Evolutionary conservation across 164 flowering plant genomes (phyloP).

Genomic region (Vitis cinerea): DNA sequence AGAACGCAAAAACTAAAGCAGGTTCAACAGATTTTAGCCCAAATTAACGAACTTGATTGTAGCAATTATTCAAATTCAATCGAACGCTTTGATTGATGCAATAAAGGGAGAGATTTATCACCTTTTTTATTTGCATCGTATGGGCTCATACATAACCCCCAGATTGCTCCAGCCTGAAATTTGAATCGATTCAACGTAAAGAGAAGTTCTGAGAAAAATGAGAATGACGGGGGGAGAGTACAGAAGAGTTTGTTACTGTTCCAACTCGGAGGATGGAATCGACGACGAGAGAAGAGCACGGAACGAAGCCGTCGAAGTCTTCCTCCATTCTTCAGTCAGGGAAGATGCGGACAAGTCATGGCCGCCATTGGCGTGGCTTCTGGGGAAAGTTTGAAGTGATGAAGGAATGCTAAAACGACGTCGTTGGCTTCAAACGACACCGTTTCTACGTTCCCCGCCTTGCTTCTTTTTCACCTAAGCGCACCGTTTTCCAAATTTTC

Average conservation of each 20-base stretch:
- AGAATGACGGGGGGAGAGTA: too few species aligned
- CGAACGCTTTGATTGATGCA: too few species aligned
- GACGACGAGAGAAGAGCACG: conserved; percentile 71
- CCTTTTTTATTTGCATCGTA: conserved; percentile 58
- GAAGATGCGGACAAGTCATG: too few species aligned
- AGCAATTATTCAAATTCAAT: too few species aligned
- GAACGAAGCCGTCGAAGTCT: conserved; percentile 36
- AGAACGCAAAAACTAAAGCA: background rate
- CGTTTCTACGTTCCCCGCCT: too few species aligned
- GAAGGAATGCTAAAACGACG: too few species aligned
- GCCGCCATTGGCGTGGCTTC: too few species aligned
- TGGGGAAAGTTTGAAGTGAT: too few species aligned
- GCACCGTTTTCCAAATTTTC: background rate
- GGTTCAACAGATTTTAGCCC: background rate
- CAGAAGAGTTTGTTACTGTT: conserved; percentile 31
- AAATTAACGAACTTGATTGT: background rate
- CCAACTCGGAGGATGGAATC: conserved; percentile 58
- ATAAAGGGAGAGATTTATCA: conserved; percentile 7
- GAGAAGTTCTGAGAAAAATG: too few species aligned
- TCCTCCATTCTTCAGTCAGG: conserved; percentile 39
- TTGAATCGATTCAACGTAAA: too few species aligned
- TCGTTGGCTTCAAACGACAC: too few species aligned
- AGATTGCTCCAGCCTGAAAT: conserved; percentile 71
- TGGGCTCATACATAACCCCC: conserved; percentile 65
- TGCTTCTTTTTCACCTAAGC: background rate